These are phyloP conservation scores for Penicillium sp. DNA, from an alignment of 2,329 filamentous ascomycete species.

Conservation along the genomic window DNA sequence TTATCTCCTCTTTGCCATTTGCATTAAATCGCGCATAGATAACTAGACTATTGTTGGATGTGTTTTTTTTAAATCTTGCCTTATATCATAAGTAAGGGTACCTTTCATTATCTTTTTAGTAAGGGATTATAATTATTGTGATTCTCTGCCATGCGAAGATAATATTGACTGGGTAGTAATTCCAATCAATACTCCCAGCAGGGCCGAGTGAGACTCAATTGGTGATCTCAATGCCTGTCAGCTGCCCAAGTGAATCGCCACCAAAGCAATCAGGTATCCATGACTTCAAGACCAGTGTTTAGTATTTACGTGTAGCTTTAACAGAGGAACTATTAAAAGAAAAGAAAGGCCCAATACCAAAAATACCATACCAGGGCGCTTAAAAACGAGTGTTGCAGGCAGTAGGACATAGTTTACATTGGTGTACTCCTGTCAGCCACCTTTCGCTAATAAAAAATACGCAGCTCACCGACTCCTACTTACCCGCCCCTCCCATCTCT, in stretches of 20 bases:
- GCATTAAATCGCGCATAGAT: constrained; percentile 10
- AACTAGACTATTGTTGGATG: not conserved
- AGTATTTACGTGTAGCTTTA: not conserved
- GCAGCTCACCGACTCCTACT: constrained; percentile 28
- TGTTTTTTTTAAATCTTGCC: not conserved
- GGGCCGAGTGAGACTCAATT: not conserved
- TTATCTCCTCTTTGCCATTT: not conserved
- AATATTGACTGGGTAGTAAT: too few relatives aligned
- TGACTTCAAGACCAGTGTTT: too few relatives aligned
- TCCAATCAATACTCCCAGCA: too few relatives aligned
- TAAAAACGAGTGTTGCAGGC: not conserved
- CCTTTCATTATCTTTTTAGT: too few relatives aligned
- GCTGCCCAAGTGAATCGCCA: not conserved
- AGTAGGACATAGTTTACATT: too few relatives aligned
- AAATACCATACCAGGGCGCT: constrained; percentile 9
- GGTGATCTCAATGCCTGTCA: not conserved
- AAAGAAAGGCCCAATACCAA: constrained; percentile 15
- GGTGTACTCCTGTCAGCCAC: constrained; percentile 10
- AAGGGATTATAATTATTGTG: too few relatives aligned
- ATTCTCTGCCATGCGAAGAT: too few relatives aligned
- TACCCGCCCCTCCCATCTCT: constrained; percentile 13
- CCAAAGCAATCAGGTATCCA: not conserved
- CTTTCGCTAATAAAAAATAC: constrained; percentile 24
- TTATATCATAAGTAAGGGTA: not conserved
- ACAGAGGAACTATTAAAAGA: not conserved